Conservation (phyloP, 306 rosid species). For the Ceratonia siliqua region DNA sequence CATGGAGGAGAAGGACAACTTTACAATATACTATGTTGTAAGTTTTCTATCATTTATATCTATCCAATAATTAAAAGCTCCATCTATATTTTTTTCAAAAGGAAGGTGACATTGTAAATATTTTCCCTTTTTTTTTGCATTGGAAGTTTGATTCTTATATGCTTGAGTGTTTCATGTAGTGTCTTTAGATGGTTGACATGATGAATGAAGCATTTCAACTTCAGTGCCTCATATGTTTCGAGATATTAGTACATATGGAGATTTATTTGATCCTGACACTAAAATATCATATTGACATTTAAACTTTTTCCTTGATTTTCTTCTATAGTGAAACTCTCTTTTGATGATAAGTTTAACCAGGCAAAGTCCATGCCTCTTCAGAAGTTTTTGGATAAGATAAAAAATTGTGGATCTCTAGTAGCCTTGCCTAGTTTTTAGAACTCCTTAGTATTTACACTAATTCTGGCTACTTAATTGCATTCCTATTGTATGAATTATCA, state of each 20-base stretch:
- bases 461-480: background rate
- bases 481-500: background rate
- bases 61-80: constrained; percentile 11
- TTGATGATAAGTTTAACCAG: background rate
- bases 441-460: background rate
- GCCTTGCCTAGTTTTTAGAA: background rate
- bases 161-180: background rate
- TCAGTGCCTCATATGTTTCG: background rate
- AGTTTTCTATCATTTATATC: constrained; percentile 29
- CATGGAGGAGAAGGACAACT: constrained; percentile 98
- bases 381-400: background rate
- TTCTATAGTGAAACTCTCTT: background rate
- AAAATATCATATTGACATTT: background rate
- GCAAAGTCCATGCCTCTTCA: background rate
- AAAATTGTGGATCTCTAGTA: background rate
- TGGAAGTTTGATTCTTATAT: background rate
- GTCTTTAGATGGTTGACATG: background rate
- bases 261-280: background rate
- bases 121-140: background rate
- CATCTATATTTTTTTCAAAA: background rate
- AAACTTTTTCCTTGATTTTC: background rate
- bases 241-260: background rate
- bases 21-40: constrained; percentile 91
- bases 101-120: background rate
- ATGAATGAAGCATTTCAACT: background rate